Percentiles rank a stretch among this genome's conserved stretches.
Evolutionary conservation across 2,329 filamentous ascomycete species (phyloP).

Genomic region (Alternaria gansuensis): DNA sequence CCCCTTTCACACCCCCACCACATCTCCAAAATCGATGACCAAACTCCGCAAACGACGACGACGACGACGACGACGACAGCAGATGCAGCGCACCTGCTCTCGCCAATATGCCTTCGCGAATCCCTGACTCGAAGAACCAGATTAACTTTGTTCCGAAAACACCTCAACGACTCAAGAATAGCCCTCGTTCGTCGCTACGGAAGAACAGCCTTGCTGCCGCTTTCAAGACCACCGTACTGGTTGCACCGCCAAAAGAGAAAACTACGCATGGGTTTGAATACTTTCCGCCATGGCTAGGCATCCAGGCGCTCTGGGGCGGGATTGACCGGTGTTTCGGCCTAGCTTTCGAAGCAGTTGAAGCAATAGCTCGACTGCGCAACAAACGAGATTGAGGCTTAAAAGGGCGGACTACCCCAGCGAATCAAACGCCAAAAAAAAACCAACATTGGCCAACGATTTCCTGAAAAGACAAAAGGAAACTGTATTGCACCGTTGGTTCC

Average conservation of each 20-base stretch:
- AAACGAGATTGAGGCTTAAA: neutral
- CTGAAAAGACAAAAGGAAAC: neutral
- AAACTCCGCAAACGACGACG: neutral
- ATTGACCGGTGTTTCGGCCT: constrained; percentile 11
- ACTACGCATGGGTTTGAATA: constrained; percentile 6
- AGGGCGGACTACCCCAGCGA: neutral
- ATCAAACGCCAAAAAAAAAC: neutral
- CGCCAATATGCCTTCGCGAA: constrained; percentile 6
- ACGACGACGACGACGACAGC: too few relatives aligned
- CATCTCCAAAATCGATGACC: constrained; percentile 1
- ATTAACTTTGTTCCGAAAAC: constrained; percentile 17
- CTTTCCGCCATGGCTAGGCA: constrained; percentile 8
- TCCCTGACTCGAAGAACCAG: constrained; percentile 4
- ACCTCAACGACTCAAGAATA: constrained; percentile 7
- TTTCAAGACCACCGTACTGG: constrained; percentile 1
- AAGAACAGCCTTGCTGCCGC: constrained; percentile 6
- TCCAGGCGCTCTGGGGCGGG: constrained; percentile 8
- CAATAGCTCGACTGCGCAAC: neutral
- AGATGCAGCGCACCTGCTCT: neutral
- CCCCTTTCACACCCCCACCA: neutral
- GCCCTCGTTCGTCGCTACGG: neutral
- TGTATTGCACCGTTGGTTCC: neutral
- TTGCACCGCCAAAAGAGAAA: neutral
- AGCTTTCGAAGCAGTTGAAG: neutral
- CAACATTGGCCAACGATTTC: too few relatives aligned